Conservation (phyloP, 2,329 filamentous ascomycete species). For the Diaporthe citri region DNA sequence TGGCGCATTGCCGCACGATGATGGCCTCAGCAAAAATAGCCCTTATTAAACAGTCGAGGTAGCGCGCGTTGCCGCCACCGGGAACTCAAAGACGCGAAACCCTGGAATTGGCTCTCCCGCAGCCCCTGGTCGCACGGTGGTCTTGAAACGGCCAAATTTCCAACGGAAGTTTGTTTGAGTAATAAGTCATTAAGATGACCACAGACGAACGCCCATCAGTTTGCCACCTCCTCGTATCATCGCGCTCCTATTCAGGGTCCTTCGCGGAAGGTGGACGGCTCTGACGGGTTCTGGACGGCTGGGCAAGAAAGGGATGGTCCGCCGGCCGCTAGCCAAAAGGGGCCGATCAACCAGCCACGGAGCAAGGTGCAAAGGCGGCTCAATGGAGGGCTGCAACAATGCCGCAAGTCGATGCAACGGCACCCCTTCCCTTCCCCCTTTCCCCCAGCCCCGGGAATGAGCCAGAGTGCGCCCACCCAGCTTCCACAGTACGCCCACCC, state of each 20-base stretch:
- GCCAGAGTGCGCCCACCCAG: too few species aligned
- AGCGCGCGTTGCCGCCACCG: constrained; percentile 19
- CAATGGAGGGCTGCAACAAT: constrained; percentile 1
- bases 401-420: neutral
- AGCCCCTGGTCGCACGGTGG: constrained; percentile 8
- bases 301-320: constrained; percentile 24
- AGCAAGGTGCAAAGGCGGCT: neutral
- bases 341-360: constrained; percentile 7
- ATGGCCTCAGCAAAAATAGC: neutral
- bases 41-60: neutral
- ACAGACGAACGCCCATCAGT: neutral
- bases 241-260: constrained; percentile 25
- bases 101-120: neutral
- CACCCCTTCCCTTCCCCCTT: neutral
- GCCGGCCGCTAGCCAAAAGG: constrained; percentile 13
- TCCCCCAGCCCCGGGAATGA: neutral
- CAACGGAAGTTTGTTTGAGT: constrained; percentile 27
- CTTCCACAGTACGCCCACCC: too few species aligned
- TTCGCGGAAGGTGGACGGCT: constrained; percentile 17
- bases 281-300: neutral
- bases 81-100: neutral
- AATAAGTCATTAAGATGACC: constrained; percentile 22
- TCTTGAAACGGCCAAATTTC: constrained; percentile 28
- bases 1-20: constrained; percentile 11
- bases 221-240: constrained; percentile 23